Evolutionary conservation across 1,139 yeast species (phyloP).

Genomic region (Debaryomyces robertsiae): DNA sequence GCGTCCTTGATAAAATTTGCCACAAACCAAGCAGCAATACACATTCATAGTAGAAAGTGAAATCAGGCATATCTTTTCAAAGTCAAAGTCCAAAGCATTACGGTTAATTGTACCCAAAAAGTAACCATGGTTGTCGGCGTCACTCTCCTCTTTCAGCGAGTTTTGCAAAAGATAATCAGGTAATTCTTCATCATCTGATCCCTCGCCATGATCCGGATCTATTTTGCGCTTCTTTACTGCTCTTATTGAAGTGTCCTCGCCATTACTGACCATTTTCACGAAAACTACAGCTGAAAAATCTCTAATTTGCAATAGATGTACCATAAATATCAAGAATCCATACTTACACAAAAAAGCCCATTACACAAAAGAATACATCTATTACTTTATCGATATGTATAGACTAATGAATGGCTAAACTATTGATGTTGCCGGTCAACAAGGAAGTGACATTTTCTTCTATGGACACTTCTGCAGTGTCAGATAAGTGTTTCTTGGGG

Average conservation of each 20-base stretch:
- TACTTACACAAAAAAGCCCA: slow-evolving; percentile 9
- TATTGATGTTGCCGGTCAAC: slow-evolving; percentile 85
- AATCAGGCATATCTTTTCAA: slow-evolving; percentile 65
- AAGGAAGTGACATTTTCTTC: slow-evolving; percentile 90
- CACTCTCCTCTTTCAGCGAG: slow-evolving; percentile 19
- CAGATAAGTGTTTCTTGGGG: slow-evolving; percentile 95
- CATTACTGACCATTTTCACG: not conserved
- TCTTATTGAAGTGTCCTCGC: not conserved
- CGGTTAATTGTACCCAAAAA: slow-evolving; percentile 61
- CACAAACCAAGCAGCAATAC: slow-evolving; percentile 75
- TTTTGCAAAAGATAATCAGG: slow-evolving; percentile 10
- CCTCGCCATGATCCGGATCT: not conserved
- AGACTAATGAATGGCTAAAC: slow-evolving; percentile 68
- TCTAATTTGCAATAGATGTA: slow-evolving; percentile 2
- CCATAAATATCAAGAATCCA: too few relatives aligned
- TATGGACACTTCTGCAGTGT: slow-evolving; percentile 80
- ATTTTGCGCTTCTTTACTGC: slow-evolving; percentile 2
- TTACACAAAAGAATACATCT: not conserved
- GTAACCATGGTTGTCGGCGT: slow-evolving; percentile 9
- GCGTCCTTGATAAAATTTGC: slow-evolving; percentile 73
- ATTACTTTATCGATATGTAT: slow-evolving; percentile 1
- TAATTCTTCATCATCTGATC: slow-evolving; percentile 11
- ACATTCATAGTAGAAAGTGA: slow-evolving; percentile 62
- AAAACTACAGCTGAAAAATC: too few relatives aligned
- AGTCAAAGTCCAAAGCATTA: slow-evolving; percentile 65